Evolutionary conservation across 352 stramenopile genomes (phyloP), one percentile per base, ranked within the genome.

Genomic region (Phytopythium sindhum): DNA sequence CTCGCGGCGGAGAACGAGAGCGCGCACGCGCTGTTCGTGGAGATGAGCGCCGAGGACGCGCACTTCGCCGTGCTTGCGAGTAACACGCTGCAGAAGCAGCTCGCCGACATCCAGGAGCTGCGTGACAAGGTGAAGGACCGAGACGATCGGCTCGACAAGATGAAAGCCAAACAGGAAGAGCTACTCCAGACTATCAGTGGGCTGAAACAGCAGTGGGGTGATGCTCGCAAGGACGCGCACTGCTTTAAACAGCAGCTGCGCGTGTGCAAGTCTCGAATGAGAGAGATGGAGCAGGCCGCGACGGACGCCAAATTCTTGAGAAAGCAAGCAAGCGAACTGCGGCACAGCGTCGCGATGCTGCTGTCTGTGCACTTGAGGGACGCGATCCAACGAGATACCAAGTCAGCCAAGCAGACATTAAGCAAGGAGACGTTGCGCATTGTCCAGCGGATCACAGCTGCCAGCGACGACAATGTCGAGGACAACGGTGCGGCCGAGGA

Each of bases 1-100:
- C 80, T 86, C 57, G 80, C 83, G 41, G 82, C 82, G 4, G 78
- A 87, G 57, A 88, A 81, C 47, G 82, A 91, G n/a, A 73, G 66
- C 1, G 72, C 74, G 0, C 75, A 90, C 39, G 73, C 87, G 17
- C 48, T 90, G 11, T 84, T 90, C 28, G 28, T 90, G 3, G 68
- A 68, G 1, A 85, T 91, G 69, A 86, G 74, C 24, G 79, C 75
- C 4, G 64, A 88, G 29, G 82, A 91, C 47, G 80, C 73, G 42
- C 76, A 79, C 61, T 90, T 88, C 15, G 72, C 74, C 2, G 67
- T 76, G 37, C 60, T 91, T 15, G 67, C 88, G 67, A 67, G 68
- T 8, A 77, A 75, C 41, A 88, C 78, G 15, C 56, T 89, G 17
- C 41, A 64, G 1, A 66, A 79, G 23, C 72, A 89, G 55, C 61